These are phyloP conservation scores for Fomitopsis serialis DNA, from an alignment of 768 basidiomycete genomes.

Conservation along the genomic window DNA sequence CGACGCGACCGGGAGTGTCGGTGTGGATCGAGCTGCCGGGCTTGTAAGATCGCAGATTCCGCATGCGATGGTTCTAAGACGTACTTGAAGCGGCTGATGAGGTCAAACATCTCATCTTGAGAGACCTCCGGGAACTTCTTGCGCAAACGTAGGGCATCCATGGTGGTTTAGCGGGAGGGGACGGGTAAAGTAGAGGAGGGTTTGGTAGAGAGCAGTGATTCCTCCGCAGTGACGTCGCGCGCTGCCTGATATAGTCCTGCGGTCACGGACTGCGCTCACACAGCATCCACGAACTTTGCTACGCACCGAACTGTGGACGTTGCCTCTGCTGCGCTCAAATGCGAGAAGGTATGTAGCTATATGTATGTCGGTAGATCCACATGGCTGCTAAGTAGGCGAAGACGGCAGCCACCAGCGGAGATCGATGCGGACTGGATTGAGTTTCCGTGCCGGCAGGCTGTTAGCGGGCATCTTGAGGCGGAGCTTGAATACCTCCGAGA, in stretches of 20 bases:
- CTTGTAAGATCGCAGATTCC: constrained; percentile 7
- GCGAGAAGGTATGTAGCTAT: too few species aligned
- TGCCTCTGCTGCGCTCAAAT: too few species aligned
- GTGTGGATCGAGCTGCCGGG: constrained; percentile 61
- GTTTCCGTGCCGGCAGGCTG: too few species aligned
- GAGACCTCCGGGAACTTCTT: constrained; percentile 91
- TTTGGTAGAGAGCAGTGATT: background rate
- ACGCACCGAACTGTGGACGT: too few species aligned
- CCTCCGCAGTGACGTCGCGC: constrained; percentile 13
- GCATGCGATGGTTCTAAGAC: constrained; percentile 26
- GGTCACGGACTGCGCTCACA: background rate
- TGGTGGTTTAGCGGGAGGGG: constrained; percentile 23
- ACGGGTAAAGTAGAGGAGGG: background rate
- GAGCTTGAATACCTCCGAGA: too few species aligned
- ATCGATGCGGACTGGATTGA: too few species aligned
- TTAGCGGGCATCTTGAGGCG: too few species aligned
- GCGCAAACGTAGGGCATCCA: constrained; percentile 84
- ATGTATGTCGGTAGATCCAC: too few species aligned
- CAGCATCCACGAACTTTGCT: background rate
- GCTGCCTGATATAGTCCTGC: constrained; percentile 13
- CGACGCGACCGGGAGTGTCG: constrained; percentile 76
- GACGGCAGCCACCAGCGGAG: too few species aligned
- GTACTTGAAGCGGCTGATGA: constrained; percentile 95
- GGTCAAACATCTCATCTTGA: constrained; percentile 90
- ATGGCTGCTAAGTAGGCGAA: too few species aligned